Conservation (phyloP, 2,329 filamentous ascomycete genomes). For the Penicillium sp. region DNA sequence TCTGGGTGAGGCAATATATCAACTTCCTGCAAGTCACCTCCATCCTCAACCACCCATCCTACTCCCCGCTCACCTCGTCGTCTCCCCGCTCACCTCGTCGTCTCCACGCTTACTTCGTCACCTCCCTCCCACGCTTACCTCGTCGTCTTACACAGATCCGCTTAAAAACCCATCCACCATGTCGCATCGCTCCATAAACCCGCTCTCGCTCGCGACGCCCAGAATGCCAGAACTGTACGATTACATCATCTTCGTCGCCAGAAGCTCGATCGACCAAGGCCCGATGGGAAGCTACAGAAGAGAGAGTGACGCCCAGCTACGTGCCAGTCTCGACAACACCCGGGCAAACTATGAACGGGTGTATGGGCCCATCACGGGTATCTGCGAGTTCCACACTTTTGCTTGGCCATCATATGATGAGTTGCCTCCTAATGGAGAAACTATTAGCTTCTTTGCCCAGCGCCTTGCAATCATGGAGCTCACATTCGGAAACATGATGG, state of each 20-base stretch:
- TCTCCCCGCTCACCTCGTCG: too few relatives aligned
- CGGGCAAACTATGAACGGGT: neutral
- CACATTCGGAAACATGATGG: neutral
- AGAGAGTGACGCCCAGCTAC: neutral
- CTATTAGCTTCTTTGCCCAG: neutral
- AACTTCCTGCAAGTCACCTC: neutral
- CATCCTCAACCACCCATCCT: neutral
- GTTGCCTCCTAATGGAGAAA: neutral
- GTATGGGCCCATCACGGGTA: slow-evolving; percentile 1
- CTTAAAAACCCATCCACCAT: too few relatives aligned
- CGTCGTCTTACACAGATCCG: neutral
- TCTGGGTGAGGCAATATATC: neutral
- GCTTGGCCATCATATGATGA: neutral
- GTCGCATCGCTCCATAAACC: too few relatives aligned
- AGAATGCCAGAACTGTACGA: neutral
- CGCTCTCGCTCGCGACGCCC: neutral
- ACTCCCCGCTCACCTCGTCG: too few relatives aligned
- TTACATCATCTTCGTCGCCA: slow-evolving; percentile 7
- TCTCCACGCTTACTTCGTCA: neutral
- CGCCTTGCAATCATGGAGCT: neutral
- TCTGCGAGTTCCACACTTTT: slow-evolving; percentile 4
- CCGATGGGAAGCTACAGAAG: neutral
- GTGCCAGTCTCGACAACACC: slow-evolving; percentile 3
- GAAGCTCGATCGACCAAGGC: neutral
- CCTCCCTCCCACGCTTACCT: neutral